Percentiles rank a stretch among this genome's conserved stretches.
Evolutionary conservation across 768 basidiomycete genomes (phyloP).

Genomic region (Rhodotorula paludigena): DNA sequence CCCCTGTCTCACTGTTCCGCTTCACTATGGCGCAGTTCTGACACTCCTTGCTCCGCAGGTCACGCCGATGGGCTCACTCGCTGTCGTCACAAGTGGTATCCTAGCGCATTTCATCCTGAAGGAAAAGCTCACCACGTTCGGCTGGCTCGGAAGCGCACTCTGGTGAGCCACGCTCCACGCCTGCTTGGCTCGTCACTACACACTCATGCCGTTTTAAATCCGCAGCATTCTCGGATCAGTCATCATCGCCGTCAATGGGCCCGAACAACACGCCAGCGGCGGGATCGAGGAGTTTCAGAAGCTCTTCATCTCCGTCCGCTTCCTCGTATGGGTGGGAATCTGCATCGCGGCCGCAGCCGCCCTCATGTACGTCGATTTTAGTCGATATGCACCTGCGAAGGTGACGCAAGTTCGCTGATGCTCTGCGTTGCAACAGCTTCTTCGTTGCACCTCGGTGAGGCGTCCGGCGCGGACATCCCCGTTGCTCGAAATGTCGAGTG

Average conservation of each 20-base stretch:
- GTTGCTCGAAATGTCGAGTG: too few species aligned
- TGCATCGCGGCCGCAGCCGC: slow-evolving; percentile 61
- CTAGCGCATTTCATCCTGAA: slow-evolving; percentile 88
- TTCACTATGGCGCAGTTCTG: too few species aligned
- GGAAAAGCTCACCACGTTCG: slow-evolving; percentile 83
- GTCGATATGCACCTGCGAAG: too few species aligned
- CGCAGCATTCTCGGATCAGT: slow-evolving; percentile 68
- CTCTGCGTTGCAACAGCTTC: slow-evolving; percentile 46
- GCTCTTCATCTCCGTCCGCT: slow-evolving; percentile 76
- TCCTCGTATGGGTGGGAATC: slow-evolving; percentile 56
- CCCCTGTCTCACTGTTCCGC: neutral
- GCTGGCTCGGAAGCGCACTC: slow-evolving; percentile 88
- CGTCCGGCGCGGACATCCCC: too few species aligned
- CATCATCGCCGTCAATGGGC: slow-evolving; percentile 81
- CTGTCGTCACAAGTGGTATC: slow-evolving; percentile 78
- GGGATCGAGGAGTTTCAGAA: slow-evolving; percentile 58
- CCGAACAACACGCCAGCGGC: slow-evolving; percentile 45
- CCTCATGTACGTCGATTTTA: slow-evolving; percentile 55
- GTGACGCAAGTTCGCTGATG: neutral
- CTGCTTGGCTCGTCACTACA: neutral
- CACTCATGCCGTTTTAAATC: too few species aligned
- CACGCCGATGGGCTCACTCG: slow-evolving; percentile 91
- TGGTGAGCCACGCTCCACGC: slow-evolving; percentile 48
- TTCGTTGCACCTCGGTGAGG: slow-evolving; percentile 73
- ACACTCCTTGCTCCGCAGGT: slow-evolving; percentile 63